These are phyloP conservation scores for Huntiella decipiens DNA, from an alignment of 2,329 filamentous ascomycete genomes.

Conservation along the genomic window DNA sequence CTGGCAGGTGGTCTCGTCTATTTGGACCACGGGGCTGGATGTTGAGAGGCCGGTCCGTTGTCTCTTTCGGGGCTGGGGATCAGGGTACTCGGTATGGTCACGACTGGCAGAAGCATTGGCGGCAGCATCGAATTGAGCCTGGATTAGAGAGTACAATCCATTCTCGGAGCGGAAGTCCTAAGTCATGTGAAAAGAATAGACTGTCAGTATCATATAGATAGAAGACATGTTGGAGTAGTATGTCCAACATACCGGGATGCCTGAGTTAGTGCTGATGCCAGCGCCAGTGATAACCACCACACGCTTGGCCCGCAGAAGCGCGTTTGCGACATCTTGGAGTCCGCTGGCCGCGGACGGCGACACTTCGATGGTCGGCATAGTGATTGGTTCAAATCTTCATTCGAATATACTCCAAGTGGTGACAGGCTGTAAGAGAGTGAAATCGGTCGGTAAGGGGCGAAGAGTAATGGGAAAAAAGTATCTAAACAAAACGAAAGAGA, in stretches of 20 bases:
- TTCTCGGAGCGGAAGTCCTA: conserved; percentile 57
- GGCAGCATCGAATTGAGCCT: conserved; percentile 43
- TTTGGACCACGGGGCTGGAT: not conserved
- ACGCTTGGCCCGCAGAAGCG: conserved; percentile 44
- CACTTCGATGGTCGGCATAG: conserved; percentile 41
- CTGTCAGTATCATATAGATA: not conserved
- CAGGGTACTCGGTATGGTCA: conserved; percentile 7
- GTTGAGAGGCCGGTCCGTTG: conserved; percentile 1
- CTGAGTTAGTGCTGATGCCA: conserved; percentile 58
- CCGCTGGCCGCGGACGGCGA: conserved; percentile 29
- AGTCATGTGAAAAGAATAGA: not conserved
- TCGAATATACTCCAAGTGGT: not conserved
- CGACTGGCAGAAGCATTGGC: conserved; percentile 15
- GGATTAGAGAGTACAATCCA: conserved; percentile 53
- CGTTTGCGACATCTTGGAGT: conserved; percentile 47
- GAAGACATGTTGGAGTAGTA: not conserved
- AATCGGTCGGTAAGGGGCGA: too few species aligned
- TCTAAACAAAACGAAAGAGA: too few species aligned
- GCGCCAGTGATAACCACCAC: conserved; percentile 55
- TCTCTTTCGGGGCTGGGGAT: conserved; percentile 13
- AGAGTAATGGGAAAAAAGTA: too few species aligned
- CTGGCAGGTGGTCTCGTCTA: not conserved
- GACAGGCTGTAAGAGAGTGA: not conserved
- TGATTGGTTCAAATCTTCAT: conserved; percentile 13
- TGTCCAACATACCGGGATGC: conserved; percentile 39